phyloP scores from a whole-genome alignment of 164 flowering plant genomes.

The Hamamelis virginiana region DNA sequence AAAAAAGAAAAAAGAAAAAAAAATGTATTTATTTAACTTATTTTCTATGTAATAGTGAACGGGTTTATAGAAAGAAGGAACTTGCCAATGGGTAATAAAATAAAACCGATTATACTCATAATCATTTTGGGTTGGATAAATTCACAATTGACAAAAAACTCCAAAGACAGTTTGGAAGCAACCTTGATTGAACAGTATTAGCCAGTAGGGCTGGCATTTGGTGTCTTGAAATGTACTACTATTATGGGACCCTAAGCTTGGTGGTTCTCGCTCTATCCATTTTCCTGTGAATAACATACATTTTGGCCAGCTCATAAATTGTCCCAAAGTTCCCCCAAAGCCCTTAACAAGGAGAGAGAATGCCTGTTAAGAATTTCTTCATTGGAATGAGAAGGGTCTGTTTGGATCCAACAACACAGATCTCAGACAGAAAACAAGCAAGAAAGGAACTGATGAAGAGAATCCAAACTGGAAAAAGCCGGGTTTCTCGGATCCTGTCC shows the following conservation, averaged over 20 bases:
- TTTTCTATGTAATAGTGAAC: too few species aligned
- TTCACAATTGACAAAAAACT: too few species aligned
- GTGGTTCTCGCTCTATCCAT: background rate
- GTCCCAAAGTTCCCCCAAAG: slow-evolving; percentile 1
- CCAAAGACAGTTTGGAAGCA: slow-evolving; percentile 17
- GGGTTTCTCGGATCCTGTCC: slow-evolving; percentile 45
- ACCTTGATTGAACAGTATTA: slow-evolving; percentile 1
- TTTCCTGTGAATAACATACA: slow-evolving; percentile 4
- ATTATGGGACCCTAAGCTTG: slow-evolving; percentile 5
- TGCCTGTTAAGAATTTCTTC: too few species aligned
- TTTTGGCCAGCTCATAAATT: slow-evolving; percentile 19
- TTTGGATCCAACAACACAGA: slow-evolving; percentile 16
- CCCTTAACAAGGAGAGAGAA: too few species aligned
- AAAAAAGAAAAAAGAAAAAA: too few species aligned
- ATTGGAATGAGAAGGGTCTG: background rate
- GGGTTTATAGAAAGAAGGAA: too few species aligned
- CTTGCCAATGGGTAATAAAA: too few species aligned
- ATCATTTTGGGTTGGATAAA: too few species aligned
- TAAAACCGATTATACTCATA: too few species aligned
- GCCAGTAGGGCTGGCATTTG: background rate
- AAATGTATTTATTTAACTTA: too few species aligned
- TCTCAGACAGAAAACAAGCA: background rate
- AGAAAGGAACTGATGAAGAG: slow-evolving; percentile 7
- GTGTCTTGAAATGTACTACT: background rate
- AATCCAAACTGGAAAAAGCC: slow-evolving; percentile 35